Conservation (phyloP, 1,284 basidiomycete species). For the Cryptococcus hybrid region DNA sequence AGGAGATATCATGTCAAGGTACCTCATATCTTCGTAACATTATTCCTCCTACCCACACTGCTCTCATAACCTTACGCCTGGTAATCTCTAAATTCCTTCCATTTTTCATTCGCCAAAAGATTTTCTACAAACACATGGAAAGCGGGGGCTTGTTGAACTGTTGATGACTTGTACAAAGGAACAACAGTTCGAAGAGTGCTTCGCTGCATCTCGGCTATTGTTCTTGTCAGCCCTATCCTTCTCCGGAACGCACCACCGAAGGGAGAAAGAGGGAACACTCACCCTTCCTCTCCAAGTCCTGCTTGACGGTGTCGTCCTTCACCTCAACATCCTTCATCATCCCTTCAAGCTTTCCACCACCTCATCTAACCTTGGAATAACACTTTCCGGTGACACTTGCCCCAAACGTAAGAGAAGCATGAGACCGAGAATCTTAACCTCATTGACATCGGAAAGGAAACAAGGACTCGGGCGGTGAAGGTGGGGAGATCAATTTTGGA, state of each 20-base stretch:
- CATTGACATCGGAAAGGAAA: constrained; percentile 89
- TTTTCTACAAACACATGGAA: constrained; percentile 68
- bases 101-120: constrained; percentile 37
- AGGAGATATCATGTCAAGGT: background rate
- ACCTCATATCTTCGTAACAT: background rate
- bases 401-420: constrained; percentile 92
- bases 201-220: constrained; percentile 74
- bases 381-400: constrained; percentile 74
- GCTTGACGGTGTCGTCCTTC: constrained; percentile 93
- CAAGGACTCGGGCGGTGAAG: constrained; percentile 77
- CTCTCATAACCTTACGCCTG: constrained; percentile 20
- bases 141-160: constrained; percentile 59
- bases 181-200: constrained; percentile 81
- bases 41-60: no score
- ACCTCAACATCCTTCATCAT: constrained; percentile 89
- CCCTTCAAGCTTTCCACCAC: constrained; percentile 73
- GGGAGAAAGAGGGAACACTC: constrained; percentile 6
- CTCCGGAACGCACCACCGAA: background rate
- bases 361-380: constrained; percentile 83
- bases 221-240: background rate
- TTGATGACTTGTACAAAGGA: constrained; percentile 67
- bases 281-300: constrained; percentile 86
- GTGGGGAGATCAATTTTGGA: constrained; percentile 79
- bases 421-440: constrained; percentile 95
- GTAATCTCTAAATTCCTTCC: constrained; percentile 45